phyloP scores from a whole-genome alignment of 306 rosid species.

The Ceratonia siliqua region DNA sequence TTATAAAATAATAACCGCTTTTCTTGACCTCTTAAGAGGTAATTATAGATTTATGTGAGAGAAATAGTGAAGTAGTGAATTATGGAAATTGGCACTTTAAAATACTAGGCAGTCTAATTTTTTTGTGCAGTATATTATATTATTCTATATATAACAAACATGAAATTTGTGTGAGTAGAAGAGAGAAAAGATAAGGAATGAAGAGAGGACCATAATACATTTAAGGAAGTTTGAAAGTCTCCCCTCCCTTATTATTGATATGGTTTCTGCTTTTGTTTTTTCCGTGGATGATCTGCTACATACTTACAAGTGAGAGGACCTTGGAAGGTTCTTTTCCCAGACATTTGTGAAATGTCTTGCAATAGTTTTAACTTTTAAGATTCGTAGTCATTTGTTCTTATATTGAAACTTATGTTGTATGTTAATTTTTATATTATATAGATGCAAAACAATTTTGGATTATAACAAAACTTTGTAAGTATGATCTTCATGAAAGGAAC shows the following conservation, averaged over 20 bases:
- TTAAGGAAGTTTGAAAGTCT: slow-evolving; percentile 1
- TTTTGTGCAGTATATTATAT: background rate
- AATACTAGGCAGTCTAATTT: background rate
- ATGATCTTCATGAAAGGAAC: too few relatives aligned
- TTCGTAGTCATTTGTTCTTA: background rate
- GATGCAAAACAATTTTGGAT: too few relatives aligned
- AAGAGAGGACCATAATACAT: background rate
- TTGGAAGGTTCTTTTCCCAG: background rate
- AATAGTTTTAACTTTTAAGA: slow-evolving; percentile 1
- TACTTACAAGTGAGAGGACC: slow-evolving; percentile 7
- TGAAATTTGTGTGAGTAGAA: slow-evolving; percentile 10
- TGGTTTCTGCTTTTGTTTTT: slow-evolving; percentile 18
- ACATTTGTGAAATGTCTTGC: slow-evolving; percentile 6
- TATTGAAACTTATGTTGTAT: background rate
- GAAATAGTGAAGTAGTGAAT: background rate
- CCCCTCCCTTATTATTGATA: background rate
- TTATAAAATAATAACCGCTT: too few relatives aligned
- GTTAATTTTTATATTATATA: too few relatives aligned
- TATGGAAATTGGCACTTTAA: background rate
- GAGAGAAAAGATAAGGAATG: background rate
- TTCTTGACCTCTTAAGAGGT: background rate
- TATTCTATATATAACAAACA: background rate
- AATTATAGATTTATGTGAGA: background rate
- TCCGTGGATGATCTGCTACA: background rate
- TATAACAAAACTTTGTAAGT: too few relatives aligned